Evolutionary conservation across 164 flowering plant species (phyloP), one percentile per base, ranked within the genome.

Genomic region (Nelumbo lutea): DNA sequence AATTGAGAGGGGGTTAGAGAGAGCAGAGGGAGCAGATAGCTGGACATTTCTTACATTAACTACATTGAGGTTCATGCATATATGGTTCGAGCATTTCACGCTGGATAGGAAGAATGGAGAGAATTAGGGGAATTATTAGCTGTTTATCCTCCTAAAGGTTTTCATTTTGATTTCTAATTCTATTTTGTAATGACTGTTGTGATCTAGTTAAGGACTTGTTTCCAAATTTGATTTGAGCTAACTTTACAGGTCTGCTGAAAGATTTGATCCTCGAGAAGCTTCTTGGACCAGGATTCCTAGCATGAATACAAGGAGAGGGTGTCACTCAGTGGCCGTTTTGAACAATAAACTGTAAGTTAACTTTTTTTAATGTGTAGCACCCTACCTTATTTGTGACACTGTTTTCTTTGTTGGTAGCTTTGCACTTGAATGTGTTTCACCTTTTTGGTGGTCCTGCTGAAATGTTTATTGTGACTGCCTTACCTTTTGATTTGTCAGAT

Each of bases 191-290:
- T 2, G 39, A 48, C 1, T 3, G 39, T 48, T 67, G 61, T 27
- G 42, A 3, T 27, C 38, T n/a, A 5, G 2, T 42, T 61, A 1
- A 57, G 42, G 10, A n/a, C 14, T 42, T 5, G 1, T 27, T 62
- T 40, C 7, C 58, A 13, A 63, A 61, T 59, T 61, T 42, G 39
- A 63, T 39, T 47, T 42, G 13, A 48, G 45, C 42, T 1, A 15
- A 2, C 57, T 42, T 72, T 62, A n/a, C 78, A 94, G 98, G 11
- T 79, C 96, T 52, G 88, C 81, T 42, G 98, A 95, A 83, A 81
- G 90, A 75, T 87, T 90, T 80, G 98, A 91, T 72, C 93, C 92
- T 14, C 83, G 97, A 72, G 91, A 87, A 70, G 86, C 80, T 77
- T 80, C 88, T 0, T 94, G 98, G 93, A 77, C 70, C n/a, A 84